These are phyloP conservation scores for Coemansia sp. DNA, from an alignment of 192 early-diverging fungal genomes.

Conservation along the genomic window DNA sequence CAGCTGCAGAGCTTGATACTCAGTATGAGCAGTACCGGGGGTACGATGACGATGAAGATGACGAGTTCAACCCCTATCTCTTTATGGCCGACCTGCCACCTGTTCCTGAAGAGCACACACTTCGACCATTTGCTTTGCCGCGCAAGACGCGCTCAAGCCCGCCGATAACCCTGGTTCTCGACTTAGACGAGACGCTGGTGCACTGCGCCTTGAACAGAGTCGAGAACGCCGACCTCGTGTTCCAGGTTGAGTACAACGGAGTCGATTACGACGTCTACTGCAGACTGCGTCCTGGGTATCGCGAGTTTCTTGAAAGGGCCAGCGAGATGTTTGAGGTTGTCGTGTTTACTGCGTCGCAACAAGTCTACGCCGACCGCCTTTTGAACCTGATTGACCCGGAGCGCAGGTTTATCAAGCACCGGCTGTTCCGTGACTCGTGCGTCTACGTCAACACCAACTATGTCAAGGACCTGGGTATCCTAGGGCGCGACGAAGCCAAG, in stretches of 20 bases:
- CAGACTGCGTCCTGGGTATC: conserved; percentile 63
- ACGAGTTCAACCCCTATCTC: conserved; percentile 50
- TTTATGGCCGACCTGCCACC: conserved; percentile 64
- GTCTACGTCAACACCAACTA: conserved; percentile 64
- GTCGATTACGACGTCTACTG: conserved; percentile 65
- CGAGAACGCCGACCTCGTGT: conserved; percentile 60
- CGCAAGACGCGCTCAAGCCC: conserved; percentile 60
- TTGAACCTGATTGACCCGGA: conserved; percentile 63
- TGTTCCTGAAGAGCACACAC: conserved; percentile 54
- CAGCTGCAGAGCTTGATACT: conserved; percentile 24
- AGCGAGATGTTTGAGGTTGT: conserved; percentile 67
- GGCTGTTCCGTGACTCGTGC: conserved; percentile 69
- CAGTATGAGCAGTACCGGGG: conserved; percentile 31
- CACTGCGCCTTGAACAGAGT: conserved; percentile 60
- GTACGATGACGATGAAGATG: conserved; percentile 52
- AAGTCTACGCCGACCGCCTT: conserved; percentile 66
- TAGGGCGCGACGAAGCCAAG: conserved; percentile 65
- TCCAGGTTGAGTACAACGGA: conserved; percentile 65
- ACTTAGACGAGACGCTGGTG: conserved; percentile 70
- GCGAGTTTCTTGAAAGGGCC: conserved; percentile 58
- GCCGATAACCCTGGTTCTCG: conserved; percentile 64
- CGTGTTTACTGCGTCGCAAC: conserved; percentile 72
- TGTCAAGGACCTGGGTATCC: conserved; percentile 66
- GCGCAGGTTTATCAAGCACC: conserved; percentile 60
- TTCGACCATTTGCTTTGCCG: conserved; percentile 57